Base-by-base conservation (phyloP, 345 rosid genomes). In the Anacardium occidentale region DNA sequence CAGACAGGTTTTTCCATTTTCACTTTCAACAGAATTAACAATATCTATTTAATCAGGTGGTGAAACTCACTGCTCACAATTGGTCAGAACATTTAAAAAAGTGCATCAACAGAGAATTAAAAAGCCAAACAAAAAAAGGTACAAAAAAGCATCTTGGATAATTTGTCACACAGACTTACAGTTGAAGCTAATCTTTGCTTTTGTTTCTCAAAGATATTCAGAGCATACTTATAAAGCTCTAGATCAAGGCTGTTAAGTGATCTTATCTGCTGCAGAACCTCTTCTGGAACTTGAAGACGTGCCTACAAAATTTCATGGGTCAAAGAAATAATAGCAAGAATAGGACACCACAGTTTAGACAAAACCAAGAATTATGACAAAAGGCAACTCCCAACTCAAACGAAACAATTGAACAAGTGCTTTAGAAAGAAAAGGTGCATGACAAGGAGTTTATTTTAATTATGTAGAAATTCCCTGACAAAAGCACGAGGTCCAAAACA, bases 181-280 rank as follows among this genome's bases (percentile, higher is more conserved):
- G 64, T 66, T 45, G 44, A 58, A n/a, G 62, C 64, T 62, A 77
- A 26, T 53, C 59, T 78, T 56, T 78, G 81, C 44, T 58, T 68
- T 0, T 90, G 89, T 83, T 87, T 88, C 15, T 81, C 85, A 75
- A 88, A 95, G 21, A 95, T 82, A 70, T 78, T 85, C 76, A 71
- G 79, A 12, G 98, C 98, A 76, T 95, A 87, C 73, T 89, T 80
- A 76, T 89, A 95, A 24, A 95, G 94, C 83, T 92, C 90, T 70
- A 87, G 18, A 69, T 95, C 98, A 34, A 95, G 98, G 68, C 68
- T 66, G 85, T 95, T 95, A n/a, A 86, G 88, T n/a, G 85, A 83
- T 83, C 73, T 87, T 70, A 95, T 89, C 85, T 83, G 80, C 81
- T 81, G 76, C 14, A 91, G 81, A 62, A 92, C 85, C 71, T 34